Percentiles rank a stretch among this genome's conserved stretches.
Evolutionary conservation across 2,329 filamentous ascomycete genomes (phyloP).

Genomic region (Calonectria naviculata): DNA sequence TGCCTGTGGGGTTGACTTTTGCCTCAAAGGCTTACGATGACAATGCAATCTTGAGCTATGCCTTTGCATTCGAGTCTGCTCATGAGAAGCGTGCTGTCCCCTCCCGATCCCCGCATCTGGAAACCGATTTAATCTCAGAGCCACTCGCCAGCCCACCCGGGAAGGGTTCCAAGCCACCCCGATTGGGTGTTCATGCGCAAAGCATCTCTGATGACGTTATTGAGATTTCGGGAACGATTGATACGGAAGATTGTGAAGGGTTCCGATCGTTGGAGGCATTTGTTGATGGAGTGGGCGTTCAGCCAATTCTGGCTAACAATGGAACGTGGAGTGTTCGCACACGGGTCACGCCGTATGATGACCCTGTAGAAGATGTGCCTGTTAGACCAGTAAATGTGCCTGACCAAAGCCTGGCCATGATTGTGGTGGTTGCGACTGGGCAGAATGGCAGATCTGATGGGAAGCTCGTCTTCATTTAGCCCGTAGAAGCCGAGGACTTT

Average conservation of each 20-base stretch:
- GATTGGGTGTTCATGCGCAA: neutral
- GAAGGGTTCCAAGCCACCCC: neutral
- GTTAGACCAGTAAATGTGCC: neutral
- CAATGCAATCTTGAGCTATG: neutral
- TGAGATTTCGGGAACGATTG: neutral
- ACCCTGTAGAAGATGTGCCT: neutral
- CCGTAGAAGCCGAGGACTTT: too few relatives aligned
- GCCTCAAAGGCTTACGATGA: slow-evolving; percentile 12
- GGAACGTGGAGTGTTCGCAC: neutral
- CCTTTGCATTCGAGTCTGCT: slow-evolving; percentile 7
- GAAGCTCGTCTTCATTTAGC: neutral
- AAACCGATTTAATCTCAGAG: neutral
- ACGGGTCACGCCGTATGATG: neutral
- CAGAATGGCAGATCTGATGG: neutral
- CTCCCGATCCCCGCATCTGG: neutral
- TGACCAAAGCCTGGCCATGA: neutral
- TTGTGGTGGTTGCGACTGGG: neutral
- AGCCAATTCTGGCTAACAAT: neutral
- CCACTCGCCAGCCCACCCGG: too few relatives aligned
- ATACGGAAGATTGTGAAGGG: neutral
- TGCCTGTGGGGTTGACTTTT: slow-evolving; percentile 15
- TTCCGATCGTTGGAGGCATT: neutral
- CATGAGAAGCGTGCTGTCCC: neutral
- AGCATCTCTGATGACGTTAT: neutral
- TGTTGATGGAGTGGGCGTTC: neutral